phyloP scores from a whole-genome alignment of 2,329 filamentous ascomycete genomes.

The Scedosporium dehoogii region DNA sequence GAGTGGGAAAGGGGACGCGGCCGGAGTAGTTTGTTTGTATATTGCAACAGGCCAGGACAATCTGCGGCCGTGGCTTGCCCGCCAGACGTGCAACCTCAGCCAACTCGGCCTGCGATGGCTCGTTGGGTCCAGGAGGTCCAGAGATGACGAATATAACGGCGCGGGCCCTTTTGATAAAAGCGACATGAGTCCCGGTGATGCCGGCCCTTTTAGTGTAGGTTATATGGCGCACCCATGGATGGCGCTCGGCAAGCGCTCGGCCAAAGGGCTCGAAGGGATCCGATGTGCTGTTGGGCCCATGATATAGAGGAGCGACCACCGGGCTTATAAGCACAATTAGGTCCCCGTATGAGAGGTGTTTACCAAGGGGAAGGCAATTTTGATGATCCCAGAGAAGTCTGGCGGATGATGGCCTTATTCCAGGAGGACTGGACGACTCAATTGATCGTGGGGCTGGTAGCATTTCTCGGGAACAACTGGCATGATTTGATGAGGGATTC shows the following conservation, averaged over 20 bases:
- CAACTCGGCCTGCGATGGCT: constrained; percentile 41
- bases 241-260: constrained; percentile 47
- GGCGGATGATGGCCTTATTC: constrained; percentile 13
- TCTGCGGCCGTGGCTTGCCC: constrained; percentile 37
- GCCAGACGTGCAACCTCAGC: constrained; percentile 33
- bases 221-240: constrained; percentile 57
- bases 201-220: constrained; percentile 57
- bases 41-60: constrained; percentile 42
- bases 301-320: constrained; percentile 35
- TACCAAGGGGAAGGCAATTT: constrained; percentile 36
- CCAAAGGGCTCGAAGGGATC: constrained; percentile 70
- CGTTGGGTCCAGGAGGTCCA: constrained; percentile 32
- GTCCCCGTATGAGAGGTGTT: constrained; percentile 33
- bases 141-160: constrained; percentile 53
- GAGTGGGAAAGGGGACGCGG: constrained; percentile 36
- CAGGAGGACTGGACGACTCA: constrained; percentile 4
- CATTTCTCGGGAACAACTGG: background rate
- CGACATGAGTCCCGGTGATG: constrained; percentile 53
- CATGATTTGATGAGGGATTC: background rate
- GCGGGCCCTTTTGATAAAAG: constrained; percentile 50
- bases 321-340: constrained; percentile 54
- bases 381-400: constrained; percentile 31
- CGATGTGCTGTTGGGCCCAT: constrained; percentile 28
- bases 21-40: constrained; percentile 27
- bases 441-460: background rate